Conservation (phyloP, 2,329 filamentous ascomycete genomes). For the Diatrype stigma region DNA sequence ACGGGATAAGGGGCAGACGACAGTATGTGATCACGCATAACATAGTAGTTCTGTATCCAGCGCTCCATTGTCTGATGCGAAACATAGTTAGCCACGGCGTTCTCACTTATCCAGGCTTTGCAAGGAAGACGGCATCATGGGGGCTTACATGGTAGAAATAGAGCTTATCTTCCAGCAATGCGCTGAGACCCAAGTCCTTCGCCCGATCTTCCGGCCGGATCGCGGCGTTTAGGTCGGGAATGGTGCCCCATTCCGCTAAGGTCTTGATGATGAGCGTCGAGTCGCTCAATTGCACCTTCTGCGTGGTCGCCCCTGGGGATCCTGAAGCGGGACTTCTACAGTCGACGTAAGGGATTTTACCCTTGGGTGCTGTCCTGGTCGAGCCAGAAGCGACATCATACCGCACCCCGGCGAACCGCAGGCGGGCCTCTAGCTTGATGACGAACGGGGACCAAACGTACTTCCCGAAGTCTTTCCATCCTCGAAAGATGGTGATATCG, state of each 20-base stretch:
- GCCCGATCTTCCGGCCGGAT: constrained; percentile 36
- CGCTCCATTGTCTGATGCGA: constrained; percentile 40
- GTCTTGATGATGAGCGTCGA: constrained; percentile 49
- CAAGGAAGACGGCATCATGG: background rate
- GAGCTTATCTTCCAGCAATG: constrained; percentile 56
- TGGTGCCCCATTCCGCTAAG: constrained; percentile 35
- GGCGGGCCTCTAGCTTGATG: constrained; percentile 57
- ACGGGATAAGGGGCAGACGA: constrained; percentile 46
- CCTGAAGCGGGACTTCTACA: constrained; percentile 11
- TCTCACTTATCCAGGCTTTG: background rate
- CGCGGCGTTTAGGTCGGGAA: constrained; percentile 45
- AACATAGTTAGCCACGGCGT: background rate
- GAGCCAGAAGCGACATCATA: constrained; percentile 46
- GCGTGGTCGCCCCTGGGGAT: constrained; percentile 2
- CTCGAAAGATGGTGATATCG: constrained; percentile 44
- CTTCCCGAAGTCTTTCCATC: constrained; percentile 34
- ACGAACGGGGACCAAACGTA: constrained; percentile 61
- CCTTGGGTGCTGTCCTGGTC: constrained; percentile 41
- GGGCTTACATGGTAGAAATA: constrained; percentile 49
- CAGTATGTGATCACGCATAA: constrained; percentile 51
- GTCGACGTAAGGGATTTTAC: constrained; percentile 58
- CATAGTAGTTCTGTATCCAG: constrained; percentile 57
- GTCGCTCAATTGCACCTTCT: constrained; percentile 38
- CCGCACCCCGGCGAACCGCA: constrained; percentile 46
- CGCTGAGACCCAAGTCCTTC: constrained; percentile 47